Base-by-base conservation (phyloP, 2,329 filamentous ascomycete species). In the Emergomyces africanus region DNA sequence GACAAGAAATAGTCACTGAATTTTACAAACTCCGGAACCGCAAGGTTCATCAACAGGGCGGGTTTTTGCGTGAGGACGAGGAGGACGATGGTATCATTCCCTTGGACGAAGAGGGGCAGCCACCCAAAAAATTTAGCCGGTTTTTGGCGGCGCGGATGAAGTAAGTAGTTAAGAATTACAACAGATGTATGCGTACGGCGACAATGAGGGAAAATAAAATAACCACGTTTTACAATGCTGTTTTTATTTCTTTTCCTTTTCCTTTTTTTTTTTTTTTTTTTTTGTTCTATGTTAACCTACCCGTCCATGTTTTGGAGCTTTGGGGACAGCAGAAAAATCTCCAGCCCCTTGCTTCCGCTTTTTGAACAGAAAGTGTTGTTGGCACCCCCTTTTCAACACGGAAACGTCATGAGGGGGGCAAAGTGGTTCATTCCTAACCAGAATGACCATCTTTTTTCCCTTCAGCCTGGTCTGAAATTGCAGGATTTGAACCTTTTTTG, bases 1-100 rank as follows among this genome's bases (percentile, higher is more conserved):
- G 87, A 57, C 84, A 88, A 62, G 87, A 95, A 70, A 84, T 95
- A 15, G 86, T 88, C 8, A 82, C 83, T 42, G 88, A 95, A 68
- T 95, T 95, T 71, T 87, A 95, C 70, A 84, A 83, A 50, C 79
- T 89, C 71, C 86, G 92, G 23, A 95, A 91, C 69, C 83, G 82
- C 67, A 85, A 95, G 73, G 90, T 96, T 58, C 84, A 90, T 65
- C 82, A 85, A 65, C 84, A 94, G 66, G 90, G 90, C 57, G 90
- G 90, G 2, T 95, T 96, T 71, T 75, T 87, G 66, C 81, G 83
- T 60, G 83, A 90, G 65, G 83, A 88, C 61, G 84, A 89, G 61
- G 79, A 82, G 57, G 81, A 79, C 51, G 63, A 66, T 46, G 76
- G 82, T 20, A 82, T 84, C 53, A 80, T 87, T 57, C 82, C 87